phyloP scores from a whole-genome alignment of 116 monocot genomes.

The Posidonia oceanica region DNA sequence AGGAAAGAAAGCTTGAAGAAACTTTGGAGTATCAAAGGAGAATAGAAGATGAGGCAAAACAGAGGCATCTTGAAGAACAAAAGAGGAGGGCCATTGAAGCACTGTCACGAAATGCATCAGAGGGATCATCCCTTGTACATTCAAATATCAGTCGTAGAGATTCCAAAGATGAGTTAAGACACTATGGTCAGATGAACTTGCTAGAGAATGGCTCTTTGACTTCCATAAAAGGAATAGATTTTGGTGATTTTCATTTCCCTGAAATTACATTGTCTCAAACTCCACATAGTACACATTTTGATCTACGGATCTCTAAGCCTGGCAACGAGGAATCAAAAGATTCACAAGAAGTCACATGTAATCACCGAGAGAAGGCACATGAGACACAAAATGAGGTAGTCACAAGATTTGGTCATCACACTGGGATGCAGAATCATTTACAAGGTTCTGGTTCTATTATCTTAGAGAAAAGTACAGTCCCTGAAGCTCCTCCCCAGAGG shows the following conservation, averaged over 20 bases:
- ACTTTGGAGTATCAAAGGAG: conserved; percentile 75
- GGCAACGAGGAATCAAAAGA: conserved; percentile 6
- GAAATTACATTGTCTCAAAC: conserved; percentile 9
- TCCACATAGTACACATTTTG: conserved; percentile 4
- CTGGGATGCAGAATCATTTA: conserved; percentile 10
- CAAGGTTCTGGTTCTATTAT: conserved; percentile 17
- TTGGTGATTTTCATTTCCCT: conserved; percentile 48
- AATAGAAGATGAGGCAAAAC: conserved; percentile 81
- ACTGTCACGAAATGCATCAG: conserved; percentile 6
- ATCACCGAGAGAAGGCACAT: not conserved
- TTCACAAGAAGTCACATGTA: not conserved
- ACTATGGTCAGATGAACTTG: conserved; percentile 8
- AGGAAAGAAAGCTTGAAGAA: conserved; percentile 90
- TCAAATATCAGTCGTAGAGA: not conserved
- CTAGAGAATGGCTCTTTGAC: conserved; percentile 14
- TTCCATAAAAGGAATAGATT: conserved; percentile 33
- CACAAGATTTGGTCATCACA: conserved; percentile 8
- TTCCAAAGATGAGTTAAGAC: conserved; percentile 4
- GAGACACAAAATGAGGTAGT: conserved; percentile 7
- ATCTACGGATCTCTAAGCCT: conserved; percentile 8
- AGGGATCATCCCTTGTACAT: not conserved
- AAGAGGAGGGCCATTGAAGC: conserved; percentile 20
- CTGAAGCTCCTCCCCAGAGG: conserved; percentile 26
- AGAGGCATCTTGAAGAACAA: conserved; percentile 58
- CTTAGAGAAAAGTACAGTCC: conserved; percentile 15